Evolutionary conservation across 2,329 filamentous ascomycete genomes (phyloP).

Genomic region (Colletotrichum sp.): DNA sequence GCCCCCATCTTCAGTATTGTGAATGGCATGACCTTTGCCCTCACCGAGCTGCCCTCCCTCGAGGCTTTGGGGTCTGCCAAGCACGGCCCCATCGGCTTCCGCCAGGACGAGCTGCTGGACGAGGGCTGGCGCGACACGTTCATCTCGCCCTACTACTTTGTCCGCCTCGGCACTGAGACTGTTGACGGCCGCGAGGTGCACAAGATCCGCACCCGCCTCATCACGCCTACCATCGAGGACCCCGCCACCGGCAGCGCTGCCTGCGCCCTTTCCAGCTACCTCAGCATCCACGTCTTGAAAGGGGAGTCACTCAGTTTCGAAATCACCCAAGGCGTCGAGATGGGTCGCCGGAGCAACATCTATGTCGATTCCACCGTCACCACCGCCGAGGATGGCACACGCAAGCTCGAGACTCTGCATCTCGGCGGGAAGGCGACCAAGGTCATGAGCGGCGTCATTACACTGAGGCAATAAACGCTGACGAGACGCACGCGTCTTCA

Average conservation of each 20-base stretch:
- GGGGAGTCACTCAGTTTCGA: slow-evolving; percentile 22
- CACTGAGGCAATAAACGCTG: background rate
- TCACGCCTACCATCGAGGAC: slow-evolving; percentile 58
- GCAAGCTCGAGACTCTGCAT: slow-evolving; percentile 4
- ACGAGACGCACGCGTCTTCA: background rate
- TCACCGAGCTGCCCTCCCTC: slow-evolving; percentile 64
- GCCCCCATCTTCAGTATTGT: slow-evolving; percentile 67
- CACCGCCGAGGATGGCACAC: background rate
- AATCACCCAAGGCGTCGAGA: slow-evolving; percentile 21
- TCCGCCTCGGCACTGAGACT: slow-evolving; percentile 27
- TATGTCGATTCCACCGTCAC: background rate
- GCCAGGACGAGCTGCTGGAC: slow-evolving; percentile 44
- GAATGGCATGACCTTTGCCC: slow-evolving; percentile 75
- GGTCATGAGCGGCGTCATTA: slow-evolving; percentile 17
- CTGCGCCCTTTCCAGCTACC: slow-evolving; percentile 57
- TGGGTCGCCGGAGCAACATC: slow-evolving; percentile 17
- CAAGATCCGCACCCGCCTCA: slow-evolving; percentile 64
- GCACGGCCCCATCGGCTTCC: slow-evolving; percentile 35
- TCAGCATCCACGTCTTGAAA: slow-evolving; percentile 48
- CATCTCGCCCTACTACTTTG: slow-evolving; percentile 63
- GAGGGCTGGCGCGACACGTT: slow-evolving; percentile 60
- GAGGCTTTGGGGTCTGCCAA: slow-evolving; percentile 56
- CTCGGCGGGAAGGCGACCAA: slow-evolving; percentile 11
- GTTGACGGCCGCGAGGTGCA: slow-evolving; percentile 2
- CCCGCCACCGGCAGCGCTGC: slow-evolving; percentile 68